These are phyloP conservation scores for Trypanosomatidae sp. DNA, from an alignment of 208 protist genomes.

Conservation along the genomic window DNA sequence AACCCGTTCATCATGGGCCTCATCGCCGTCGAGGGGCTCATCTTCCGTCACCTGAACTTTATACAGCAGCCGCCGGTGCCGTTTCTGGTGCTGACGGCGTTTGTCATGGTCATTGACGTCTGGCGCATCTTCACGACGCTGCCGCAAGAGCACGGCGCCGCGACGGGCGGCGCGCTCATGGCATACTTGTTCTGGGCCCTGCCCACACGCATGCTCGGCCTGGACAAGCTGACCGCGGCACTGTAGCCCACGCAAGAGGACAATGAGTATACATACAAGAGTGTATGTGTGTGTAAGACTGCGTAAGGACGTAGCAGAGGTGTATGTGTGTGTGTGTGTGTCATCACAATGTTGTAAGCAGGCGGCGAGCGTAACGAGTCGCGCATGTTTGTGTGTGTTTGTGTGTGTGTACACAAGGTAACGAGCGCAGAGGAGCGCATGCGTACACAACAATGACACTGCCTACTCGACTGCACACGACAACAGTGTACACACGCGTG, in stretches of 20 bases:
- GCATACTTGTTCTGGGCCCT: slow-evolving; percentile 81
- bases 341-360: no score
- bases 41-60: slow-evolving; percentile 86
- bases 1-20: slow-evolving; percentile 84
- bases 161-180: slow-evolving; percentile 76
- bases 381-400: no score
- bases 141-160: slow-evolving; percentile 71
- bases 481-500: no score
- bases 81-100: slow-evolving; percentile 77
- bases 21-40: slow-evolving; percentile 70
- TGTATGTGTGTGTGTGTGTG: no score
- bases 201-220: slow-evolving; percentile 66
- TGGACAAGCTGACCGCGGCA: slow-evolving; percentile 77
- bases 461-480: no score
- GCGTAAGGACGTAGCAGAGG: no score
- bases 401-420: no score
- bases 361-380: no score
- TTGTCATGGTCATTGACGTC: slow-evolving; percentile 84
- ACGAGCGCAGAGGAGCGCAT: no score
- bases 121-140: slow-evolving; percentile 79
- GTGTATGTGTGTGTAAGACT: background rate
- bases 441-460: no score
- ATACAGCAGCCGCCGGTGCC: slow-evolving; percentile 84
- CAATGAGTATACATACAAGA: background rate
- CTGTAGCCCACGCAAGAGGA: slow-evolving; percentile 11